Conservation (phyloP, 2,329 filamentous ascomycete species). For the Elsinoe arachidis region DNA sequence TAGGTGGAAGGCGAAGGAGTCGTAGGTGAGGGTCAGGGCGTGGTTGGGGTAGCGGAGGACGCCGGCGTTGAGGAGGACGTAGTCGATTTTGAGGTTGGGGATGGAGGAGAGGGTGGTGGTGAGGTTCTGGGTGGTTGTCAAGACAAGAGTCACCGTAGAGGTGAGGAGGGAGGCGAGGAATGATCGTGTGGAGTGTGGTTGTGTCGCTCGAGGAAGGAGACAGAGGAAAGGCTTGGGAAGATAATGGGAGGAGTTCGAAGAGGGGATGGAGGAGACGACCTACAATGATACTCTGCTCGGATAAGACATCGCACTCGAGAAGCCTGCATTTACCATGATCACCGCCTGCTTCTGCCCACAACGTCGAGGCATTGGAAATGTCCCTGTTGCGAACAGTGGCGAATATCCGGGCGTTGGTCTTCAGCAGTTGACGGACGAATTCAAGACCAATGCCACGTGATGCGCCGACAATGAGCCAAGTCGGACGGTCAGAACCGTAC, state of each 20-base stretch:
- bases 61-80: conserved; percentile 50
- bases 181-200: neutral
- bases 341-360: conserved; percentile 35
- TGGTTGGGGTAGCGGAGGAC: conserved; percentile 46
- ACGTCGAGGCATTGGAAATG: conserved; percentile 31
- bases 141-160: neutral
- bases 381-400: conserved; percentile 42
- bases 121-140: conserved; percentile 31
- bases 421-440: conserved; percentile 43
- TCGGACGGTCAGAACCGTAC: conserved; percentile 32
- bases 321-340: conserved; percentile 40
- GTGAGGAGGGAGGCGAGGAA: neutral
- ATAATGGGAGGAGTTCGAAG: neutral
- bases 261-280: conserved; percentile 12
- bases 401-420: conserved; percentile 40
- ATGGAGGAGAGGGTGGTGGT: conserved; percentile 32
- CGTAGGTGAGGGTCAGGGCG: conserved; percentile 37
- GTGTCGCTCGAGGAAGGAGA: neutral
- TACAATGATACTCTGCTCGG: conserved; percentile 44
- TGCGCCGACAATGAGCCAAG: conserved; percentile 40
- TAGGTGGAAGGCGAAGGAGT: conserved; percentile 46
- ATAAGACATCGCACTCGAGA: conserved; percentile 46
- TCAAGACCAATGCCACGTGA: conserved; percentile 44
- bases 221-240: neutral
- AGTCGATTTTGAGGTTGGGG: conserved; percentile 41